Base-by-base conservation (phyloP, 768 basidiomycete species). In the Punctularia strigosozonata region DNA sequence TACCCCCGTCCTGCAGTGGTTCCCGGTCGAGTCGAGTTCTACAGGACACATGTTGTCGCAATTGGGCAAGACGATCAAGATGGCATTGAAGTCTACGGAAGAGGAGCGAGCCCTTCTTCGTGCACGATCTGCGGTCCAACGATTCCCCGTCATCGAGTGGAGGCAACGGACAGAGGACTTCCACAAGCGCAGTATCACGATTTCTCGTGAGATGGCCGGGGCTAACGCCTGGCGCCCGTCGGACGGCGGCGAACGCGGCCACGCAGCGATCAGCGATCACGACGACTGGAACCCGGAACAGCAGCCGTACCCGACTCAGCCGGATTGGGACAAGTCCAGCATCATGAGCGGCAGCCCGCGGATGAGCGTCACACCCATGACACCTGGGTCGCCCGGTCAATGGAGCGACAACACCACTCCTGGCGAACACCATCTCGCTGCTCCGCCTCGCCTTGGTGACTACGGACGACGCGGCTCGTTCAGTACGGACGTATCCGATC, bases 131-230 rank as follows among this genome's bases (percentile, higher is more conserved):
- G 91, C 90, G 14, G 73, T 95, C 3, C 91, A 94, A 53, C 86
- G 91, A 51, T 95, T 95, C 83, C 91, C 91, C 4, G 91, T 95
- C 41, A 85, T 95, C 20, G 90, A 95, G 63, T 95, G 91, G 91
- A 84, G 91, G 52, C 90, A 94, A 56, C 77, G 86, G 36, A 85
- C 80, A 69, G 91, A 95, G 62, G 91, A 94, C 57, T 87, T 94
- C 69, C 91, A 95, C 56, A 75, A 72, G 43, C 80, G 91, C 43
- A 84, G 80, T 51, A 90, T 95, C 54, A 58, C 56, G 18, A 62
- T 64, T 4, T 90, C 83, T 52, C 80, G 91, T 37, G 57, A 60
- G 21, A 17, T 75, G 2, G 87, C 90, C 19, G 82, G 76, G 5
- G 42, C 63, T 2, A 73, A 85, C 42, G 87, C 89, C 0, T 92